Conservation (phyloP, 176 grass and related monocot species). For the Aegilops longissima region DNA sequence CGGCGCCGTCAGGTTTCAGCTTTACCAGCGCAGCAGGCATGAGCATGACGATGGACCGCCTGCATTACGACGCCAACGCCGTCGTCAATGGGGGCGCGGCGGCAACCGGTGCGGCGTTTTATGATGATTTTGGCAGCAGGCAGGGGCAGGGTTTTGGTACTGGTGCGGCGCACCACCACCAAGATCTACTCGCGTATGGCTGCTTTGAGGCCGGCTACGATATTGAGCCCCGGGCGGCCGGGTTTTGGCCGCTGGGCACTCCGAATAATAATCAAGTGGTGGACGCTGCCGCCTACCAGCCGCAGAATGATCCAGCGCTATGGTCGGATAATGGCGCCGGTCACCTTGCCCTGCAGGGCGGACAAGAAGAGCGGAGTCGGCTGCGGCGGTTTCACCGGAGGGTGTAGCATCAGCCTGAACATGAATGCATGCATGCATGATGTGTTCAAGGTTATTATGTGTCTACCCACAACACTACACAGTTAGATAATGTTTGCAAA, state of each 20-base stretch:
- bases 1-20: not conserved
- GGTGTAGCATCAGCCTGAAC: not conserved
- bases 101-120: not conserved
- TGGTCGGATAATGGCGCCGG: not conserved
- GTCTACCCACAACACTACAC: not conserved
- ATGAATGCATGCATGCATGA: not conserved
- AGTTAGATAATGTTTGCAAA: not conserved
- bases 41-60: not conserved
- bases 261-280: not conserved
- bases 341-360: not conserved
- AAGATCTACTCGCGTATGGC: not conserved
- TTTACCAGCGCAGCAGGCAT: not conserved
- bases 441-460: not conserved
- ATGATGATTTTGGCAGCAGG: not conserved
- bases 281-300: not conserved
- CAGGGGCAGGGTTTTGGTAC: not conserved
- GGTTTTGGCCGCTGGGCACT: not conserved
- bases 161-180: not conserved
- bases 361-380: not conserved
- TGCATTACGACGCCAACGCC: not conserved
- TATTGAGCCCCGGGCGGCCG: not conserved
- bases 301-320: not conserved
- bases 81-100: not conserved
- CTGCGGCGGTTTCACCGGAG: not conserved
- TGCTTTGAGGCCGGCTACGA: constrained; percentile 6